These are phyloP conservation scores for Lepidopterella palustris DNA, from an alignment of 495 filamentous ascomycete genomes.

Conservation along the genomic window DNA sequence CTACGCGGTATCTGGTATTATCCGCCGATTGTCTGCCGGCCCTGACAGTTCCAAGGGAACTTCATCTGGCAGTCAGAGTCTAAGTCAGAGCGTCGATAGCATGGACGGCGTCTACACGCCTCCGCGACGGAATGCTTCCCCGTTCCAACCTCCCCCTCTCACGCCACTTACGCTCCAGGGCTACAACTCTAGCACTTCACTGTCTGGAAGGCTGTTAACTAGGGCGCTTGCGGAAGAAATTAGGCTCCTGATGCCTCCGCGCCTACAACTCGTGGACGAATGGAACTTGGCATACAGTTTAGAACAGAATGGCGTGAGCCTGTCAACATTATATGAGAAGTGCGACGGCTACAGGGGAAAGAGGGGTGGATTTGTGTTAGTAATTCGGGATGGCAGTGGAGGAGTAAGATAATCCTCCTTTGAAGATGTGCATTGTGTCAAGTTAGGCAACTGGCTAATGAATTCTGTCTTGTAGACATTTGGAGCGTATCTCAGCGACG, in stretches of 20 bases:
- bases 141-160: slow-evolving; percentile 44
- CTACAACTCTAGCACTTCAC: slow-evolving; percentile 29
- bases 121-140: slow-evolving; percentile 33
- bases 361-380: slow-evolving; percentile 78
- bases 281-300: slow-evolving; percentile 86
- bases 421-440: slow-evolving; percentile 1
- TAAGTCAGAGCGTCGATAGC: slow-evolving; percentile 22
- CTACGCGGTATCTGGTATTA: slow-evolving; percentile 33
- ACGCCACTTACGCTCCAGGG: slow-evolving; percentile 36
- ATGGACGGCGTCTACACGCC: slow-evolving; percentile 35
- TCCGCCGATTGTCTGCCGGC: slow-evolving; percentile 36
- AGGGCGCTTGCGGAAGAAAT: slow-evolving; percentile 86
- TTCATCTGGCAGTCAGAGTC: slow-evolving; percentile 10
- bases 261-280: slow-evolving; percentile 76
- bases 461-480: slow-evolving; percentile 55
- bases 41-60: slow-evolving; percentile 8
- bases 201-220: slow-evolving; percentile 48
- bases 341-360: slow-evolving; percentile 57
- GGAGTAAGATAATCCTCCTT: slow-evolving; percentile 49
- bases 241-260: slow-evolving; percentile 74
- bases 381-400: slow-evolving; percentile 67
- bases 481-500: slow-evolving; percentile 88
- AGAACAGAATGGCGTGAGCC: slow-evolving; percentile 84
- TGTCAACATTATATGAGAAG: slow-evolving; percentile 79
- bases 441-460: not conserved